Percentiles rank a stretch among this genome's conserved stretches.
These are phyloP conservation scores for Thalassiosira livingstoniorum DNA, from an alignment of 352 stramenopile genomes.

Conservation along the genomic window DNA sequence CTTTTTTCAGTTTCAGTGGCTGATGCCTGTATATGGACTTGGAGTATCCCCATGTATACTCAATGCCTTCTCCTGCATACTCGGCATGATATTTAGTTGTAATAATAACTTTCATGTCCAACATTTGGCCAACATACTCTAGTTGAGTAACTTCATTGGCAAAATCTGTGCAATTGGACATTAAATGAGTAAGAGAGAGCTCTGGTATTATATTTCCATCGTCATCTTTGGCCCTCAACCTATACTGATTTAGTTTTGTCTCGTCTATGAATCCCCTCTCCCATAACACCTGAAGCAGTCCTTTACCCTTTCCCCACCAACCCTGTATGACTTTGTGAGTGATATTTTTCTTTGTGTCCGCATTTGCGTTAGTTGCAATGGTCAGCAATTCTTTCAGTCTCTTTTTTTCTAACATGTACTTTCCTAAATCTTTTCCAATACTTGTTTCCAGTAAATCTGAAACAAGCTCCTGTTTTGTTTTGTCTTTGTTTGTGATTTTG, in stretches of 20 bases:
- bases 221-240: not conserved
- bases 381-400: not conserved
- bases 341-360: not conserved
- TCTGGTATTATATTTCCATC: not conserved
- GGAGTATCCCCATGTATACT: conserved; percentile 27
- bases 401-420: not conserved
- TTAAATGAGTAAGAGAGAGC: not conserved
- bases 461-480: conserved; percentile 1
- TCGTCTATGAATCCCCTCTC: not conserved
- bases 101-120: not conserved
- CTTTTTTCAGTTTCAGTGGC: conserved; percentile 13
- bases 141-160: not conserved
- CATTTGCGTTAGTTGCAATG: not conserved
- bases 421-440: not conserved
- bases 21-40: conserved; percentile 11
- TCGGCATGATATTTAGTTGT: conserved; percentile 32
- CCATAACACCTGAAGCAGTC: too few relatives aligned
- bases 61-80: conserved; percentile 17
- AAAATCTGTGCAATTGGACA: not conserved
- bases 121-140: conserved; percentile 10
- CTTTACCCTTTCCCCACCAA: too few relatives aligned
- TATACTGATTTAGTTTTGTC: not conserved
- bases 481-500: too few relatives aligned
- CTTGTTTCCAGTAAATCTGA: not conserved
- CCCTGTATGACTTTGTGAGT: conserved; percentile 3